Base-by-base conservation (phyloP, 139 green algal genomes). In the Tetratostichococcus sp. region DNA sequence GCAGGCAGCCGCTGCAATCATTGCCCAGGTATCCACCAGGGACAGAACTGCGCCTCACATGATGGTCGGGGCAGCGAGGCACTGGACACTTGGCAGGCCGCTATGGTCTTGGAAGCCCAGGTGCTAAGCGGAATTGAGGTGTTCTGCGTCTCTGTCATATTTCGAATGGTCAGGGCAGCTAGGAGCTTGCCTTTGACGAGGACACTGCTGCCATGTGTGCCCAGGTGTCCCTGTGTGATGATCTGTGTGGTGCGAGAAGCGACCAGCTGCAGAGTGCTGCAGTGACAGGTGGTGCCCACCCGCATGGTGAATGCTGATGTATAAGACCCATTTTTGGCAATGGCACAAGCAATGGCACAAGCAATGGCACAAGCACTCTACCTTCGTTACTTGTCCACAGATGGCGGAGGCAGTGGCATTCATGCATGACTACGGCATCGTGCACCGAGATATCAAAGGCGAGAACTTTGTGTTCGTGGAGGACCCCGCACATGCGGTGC, bases 401-500 rank as follows among this genome's bases (percentile, higher is more conserved):
- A 71, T 85, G 43, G 74, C 81, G 23, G 67, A 77, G 23, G 85
- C 71, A 16, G 30, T 82, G 23, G 77, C 62, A 16, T 78, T 81
- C 43, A 43, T 89, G 67, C 85, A 89, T 62, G 72, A 78, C 4
- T 71, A 79, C 22, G 31, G 35, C 22, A 72, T 89, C 57, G 76
- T 90, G 25, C 85, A 90, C 72, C 72, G 85, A 21, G 85, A 90
- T 66, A 74, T 90, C 73, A 90, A 90, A 75, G 80, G 75, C n/a
- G 85, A 90, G 65, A 90, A 90, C 33, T 35, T 90, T 16, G 66
- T 90, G 39, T 90, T 86, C 77, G 76, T 71, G 0, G 65, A 76
- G 11, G 70, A 70, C 30, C 42, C 77, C 1, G 30, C 72, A 30
- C 69, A 50, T 3, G 75, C 67, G 22, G 74, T 19, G 73, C 73